phyloP scores from a whole-genome alignment of 2,329 filamentous ascomycete species.

The Tolypocladium nubicola region DNA sequence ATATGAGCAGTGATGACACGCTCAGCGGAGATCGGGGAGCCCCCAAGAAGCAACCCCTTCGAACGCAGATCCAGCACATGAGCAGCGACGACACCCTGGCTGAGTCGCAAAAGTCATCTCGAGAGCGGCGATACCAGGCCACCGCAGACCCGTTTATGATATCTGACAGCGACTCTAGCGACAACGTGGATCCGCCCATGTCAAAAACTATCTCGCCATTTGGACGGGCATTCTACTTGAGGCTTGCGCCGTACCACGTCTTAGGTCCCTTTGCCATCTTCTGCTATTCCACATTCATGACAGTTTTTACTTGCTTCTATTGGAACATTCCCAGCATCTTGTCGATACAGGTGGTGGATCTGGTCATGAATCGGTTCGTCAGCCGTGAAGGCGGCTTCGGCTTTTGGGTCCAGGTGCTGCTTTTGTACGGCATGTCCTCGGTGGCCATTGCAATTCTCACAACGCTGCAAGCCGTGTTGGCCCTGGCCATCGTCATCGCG shows the following conservation, averaged over 20 bases:
- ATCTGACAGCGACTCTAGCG: constrained; percentile 11
- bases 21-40: constrained; percentile 3
- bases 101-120: constrained; percentile 2
- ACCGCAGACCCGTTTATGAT: constrained; percentile 3
- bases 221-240: constrained; percentile 43
- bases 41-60: constrained; percentile 3
- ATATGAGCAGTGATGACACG: constrained; percentile 12
- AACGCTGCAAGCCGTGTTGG: constrained; percentile 29
- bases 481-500: constrained; percentile 30
- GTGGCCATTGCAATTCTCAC: constrained; percentile 30
- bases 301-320: constrained; percentile 34
- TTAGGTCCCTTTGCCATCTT: constrained; percentile 35
- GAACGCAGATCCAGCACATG: constrained; percentile 9
- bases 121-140: constrained; percentile 1
- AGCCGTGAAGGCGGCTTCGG: constrained; percentile 10
- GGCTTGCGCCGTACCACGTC: constrained; percentile 38
- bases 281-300: constrained; percentile 35
- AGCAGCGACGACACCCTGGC: constrained; percentile 15
- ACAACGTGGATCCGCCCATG: neutral
- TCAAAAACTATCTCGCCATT: constrained; percentile 30
- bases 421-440: constrained; percentile 29
- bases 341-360: constrained; percentile 33
- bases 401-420: constrained; percentile 19
- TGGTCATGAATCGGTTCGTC: constrained; percentile 15
- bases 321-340: constrained; percentile 40